phyloP scores from a whole-genome alignment of 1,284 basidiomycete species.

The Athelia psychrophila region DNA sequence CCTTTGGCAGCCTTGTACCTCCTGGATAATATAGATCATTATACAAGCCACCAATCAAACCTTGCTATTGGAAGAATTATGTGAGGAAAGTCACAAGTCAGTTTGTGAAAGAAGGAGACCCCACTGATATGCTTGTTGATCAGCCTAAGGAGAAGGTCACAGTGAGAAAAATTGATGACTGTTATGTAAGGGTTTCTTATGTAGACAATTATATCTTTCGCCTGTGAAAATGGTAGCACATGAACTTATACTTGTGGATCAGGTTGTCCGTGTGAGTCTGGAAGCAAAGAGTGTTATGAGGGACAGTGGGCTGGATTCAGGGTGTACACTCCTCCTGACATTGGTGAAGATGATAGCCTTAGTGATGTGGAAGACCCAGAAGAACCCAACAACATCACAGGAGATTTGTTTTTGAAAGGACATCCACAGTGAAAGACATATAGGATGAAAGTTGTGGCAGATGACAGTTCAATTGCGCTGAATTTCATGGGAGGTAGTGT shows the following conservation, averaged over 20 bases:
- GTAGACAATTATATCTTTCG: conserved; percentile 12
- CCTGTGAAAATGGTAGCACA: conserved; percentile 7
- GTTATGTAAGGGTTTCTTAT: not conserved
- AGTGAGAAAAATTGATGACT: not conserved
- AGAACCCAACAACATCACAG: too few relatives aligned
- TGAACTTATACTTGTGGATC: conserved; percentile 22
- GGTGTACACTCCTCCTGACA: too few relatives aligned
- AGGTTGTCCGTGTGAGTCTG: not conserved
- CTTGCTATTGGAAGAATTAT: conserved; percentile 25
- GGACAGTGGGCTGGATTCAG: too few relatives aligned
- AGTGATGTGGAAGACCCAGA: too few relatives aligned
- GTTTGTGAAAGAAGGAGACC: not conserved
- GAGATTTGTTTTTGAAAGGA: too few relatives aligned
- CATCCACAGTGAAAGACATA: too few relatives aligned
- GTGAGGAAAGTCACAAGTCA: not conserved
- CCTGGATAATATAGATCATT: conserved; percentile 28
- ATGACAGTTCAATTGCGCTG: too few relatives aligned
- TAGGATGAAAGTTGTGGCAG: too few relatives aligned
- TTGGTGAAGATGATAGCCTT: too few relatives aligned
- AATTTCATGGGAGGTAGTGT: too few relatives aligned
- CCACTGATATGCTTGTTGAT: not conserved
- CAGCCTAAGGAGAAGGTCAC: not conserved
- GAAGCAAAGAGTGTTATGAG: too few relatives aligned
- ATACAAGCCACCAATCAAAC: conserved; percentile 20
- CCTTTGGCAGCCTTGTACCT: conserved; percentile 28